phyloP scores from a whole-genome alignment of 73 alveolate genomes.

The Effrenium voratum region DNA sequence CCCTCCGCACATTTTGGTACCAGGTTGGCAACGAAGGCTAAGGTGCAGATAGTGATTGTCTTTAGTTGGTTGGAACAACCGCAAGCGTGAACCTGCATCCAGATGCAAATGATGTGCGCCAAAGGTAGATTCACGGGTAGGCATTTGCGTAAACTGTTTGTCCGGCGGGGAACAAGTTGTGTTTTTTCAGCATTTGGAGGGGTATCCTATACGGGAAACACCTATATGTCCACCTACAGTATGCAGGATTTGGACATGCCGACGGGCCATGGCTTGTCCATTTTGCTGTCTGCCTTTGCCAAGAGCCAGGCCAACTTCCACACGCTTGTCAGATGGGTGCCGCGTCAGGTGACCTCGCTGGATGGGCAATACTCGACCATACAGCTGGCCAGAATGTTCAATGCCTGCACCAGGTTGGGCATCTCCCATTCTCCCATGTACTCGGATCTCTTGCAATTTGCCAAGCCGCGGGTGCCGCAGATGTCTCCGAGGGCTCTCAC shows the following conservation, averaged over 20 bases:
- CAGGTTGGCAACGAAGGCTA: background rate
- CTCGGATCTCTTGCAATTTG: conserved; percentile 26
- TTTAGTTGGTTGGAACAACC: no score
- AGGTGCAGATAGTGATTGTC: background rate
- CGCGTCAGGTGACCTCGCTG: conserved; percentile 69
- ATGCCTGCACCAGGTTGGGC: conserved; percentile 46
- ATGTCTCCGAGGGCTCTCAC: conserved; percentile 48
- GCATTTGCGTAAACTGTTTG: background rate
- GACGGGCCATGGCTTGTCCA: conserved; percentile 52
- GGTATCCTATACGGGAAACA: no score
- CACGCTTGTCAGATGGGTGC: conserved; percentile 57
- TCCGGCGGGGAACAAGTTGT: background rate
- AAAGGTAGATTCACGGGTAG: background rate
- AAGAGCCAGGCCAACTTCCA: conserved; percentile 72
- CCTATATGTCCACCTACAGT: no score
- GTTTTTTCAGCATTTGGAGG: no score
- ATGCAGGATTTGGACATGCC: background rate
- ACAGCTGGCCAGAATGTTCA: conserved; percentile 51
- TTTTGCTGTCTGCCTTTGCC: conserved; percentile 70
- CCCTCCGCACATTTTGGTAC: no score
- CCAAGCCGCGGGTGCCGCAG: conserved; percentile 59
- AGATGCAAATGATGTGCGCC: no score
- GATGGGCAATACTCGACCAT: conserved; percentile 51
- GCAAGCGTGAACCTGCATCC: no score
- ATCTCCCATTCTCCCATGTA: conserved; percentile 50